Percentiles rank a stretch among this genome's conserved stretches.
Conservation (phyloP, 805 yeast species). For the Cyberlindnera japonica region DNA sequence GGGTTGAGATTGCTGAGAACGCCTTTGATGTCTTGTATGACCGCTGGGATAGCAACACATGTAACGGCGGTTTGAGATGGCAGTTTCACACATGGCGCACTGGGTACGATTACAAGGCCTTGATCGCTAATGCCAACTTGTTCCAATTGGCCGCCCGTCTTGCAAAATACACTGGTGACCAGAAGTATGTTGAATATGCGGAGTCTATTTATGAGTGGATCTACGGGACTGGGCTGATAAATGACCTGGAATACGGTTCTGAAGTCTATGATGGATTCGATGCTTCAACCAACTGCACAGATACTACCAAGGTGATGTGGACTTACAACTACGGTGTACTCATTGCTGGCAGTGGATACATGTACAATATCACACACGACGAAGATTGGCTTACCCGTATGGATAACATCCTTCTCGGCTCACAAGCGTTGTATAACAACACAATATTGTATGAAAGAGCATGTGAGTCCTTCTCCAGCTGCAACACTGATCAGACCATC, state of each 20-base stretch:
- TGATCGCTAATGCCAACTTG: slow-evolving; percentile 61
- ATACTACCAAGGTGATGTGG: slow-evolving; percentile 60
- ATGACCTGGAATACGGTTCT: slow-evolving; percentile 29
- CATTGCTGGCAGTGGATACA: slow-evolving; percentile 68
- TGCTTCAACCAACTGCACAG: slow-evolving; percentile 57
- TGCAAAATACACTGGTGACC: slow-evolving; percentile 53
- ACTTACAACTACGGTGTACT: slow-evolving; percentile 79
- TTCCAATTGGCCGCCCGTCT: slow-evolving; percentile 62
- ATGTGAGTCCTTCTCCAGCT: slow-evolving; percentile 60
- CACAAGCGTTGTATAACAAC: slow-evolving; percentile 35
- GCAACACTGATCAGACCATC: slow-evolving; percentile 84
- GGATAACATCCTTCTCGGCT: slow-evolving; percentile 21
- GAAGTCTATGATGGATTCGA: slow-evolving; percentile 73
- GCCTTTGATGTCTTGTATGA: slow-evolving; percentile 51
- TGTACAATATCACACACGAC: slow-evolving; percentile 65
- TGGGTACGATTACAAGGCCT: slow-evolving; percentile 63
- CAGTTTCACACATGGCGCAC: slow-evolving; percentile 50
- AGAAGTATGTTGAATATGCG: slow-evolving; percentile 48
- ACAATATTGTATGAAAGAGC: slow-evolving; percentile 77
- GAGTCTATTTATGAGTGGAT: slow-evolving; percentile 59
- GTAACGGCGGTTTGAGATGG: slow-evolving; percentile 70
- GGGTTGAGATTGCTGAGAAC: slow-evolving; percentile 57
- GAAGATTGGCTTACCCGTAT: slow-evolving; percentile 45
- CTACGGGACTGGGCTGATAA: slow-evolving; percentile 43
- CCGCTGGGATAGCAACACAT: slow-evolving; percentile 53